phyloP scores from a whole-genome alignment of 495 filamentous ascomycete genomes.

The Xylaria nigripes region DNA sequence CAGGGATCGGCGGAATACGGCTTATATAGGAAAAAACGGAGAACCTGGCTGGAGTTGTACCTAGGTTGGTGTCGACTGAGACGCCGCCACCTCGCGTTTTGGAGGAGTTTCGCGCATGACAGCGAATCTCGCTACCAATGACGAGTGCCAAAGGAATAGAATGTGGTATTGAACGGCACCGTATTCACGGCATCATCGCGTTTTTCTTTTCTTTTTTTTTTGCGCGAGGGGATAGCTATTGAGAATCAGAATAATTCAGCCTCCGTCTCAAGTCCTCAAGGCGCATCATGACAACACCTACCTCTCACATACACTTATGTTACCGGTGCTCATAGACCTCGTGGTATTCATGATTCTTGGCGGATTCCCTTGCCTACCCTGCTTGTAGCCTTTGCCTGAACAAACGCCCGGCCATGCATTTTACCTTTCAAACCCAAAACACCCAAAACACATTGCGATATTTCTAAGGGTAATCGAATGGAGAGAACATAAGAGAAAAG shows the following conservation, averaged over 20 bases:
- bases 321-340: not conserved
- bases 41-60: not conserved
- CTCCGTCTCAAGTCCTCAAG: not conserved
- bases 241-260: not conserved
- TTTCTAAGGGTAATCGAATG: not conserved
- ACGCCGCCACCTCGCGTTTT: not conserved
- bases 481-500: not conserved
- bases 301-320: not conserved
- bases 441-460: not conserved
- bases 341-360: not conserved
- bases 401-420: slow-evolving; percentile 8
- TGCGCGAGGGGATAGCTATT: not conserved
- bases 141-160: not conserved
- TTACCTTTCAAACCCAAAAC: not conserved
- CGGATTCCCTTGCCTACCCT: not conserved
- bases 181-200: not conserved
- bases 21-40: not conserved
- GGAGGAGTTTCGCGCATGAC: not conserved
- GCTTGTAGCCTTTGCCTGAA: not conserved
- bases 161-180: not conserved
- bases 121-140: too few relatives aligned
- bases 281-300: not conserved
- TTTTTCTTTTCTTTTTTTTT: not conserved
- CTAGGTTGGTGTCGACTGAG: not conserved
- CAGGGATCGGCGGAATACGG: not conserved